Base-by-base conservation (phyloP, 148 eudicot species). In the Rhododendron vialii region DNA sequence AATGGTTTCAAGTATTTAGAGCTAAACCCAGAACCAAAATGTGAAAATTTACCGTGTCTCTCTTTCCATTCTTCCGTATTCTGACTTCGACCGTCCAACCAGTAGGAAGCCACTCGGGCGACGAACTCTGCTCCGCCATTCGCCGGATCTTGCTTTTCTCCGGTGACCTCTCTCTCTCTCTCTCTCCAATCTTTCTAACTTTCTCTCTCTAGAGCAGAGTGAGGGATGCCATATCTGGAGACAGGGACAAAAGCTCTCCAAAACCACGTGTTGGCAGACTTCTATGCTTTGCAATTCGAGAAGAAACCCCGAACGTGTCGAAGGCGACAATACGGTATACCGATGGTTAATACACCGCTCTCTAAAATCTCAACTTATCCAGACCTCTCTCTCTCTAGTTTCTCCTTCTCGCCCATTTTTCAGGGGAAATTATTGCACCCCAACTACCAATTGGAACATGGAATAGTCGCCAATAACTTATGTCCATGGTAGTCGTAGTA, bases 51-150 rank as follows among this genome's bases (percentile, higher is more conserved):
- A 95, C 98, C 95, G 91, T 90, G 84, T 93, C 93, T 61, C 88
- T 92, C 87, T 86, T 93, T 67, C 98, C 98, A 63, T 65, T 91
- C 86, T 91, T 93, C 33, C 95, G 84, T 30, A 88, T 90, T 82
- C 91, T 91, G 51, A 92, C 91, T 80, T 91, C 90, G 59, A 88
- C 92, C 69, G 89, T 93, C 98, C 98, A 94, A 24, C 95, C 98
- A 36, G 82, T 89, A n/a, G 98, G 97, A 48, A 94, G 89, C 92
- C 92, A 91, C 24, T 91, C 92, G 59, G 38, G 73, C 69, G 88
- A 28, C 61, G 67, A 53, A 20, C 50, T 79, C 43, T 80, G 24
- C 50, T 74, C 88, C 80, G 85, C 85, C 90, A 85, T 88, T 51
- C 57, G 17, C 85, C 82, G 76, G 81, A 85, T 26, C 69, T 50